Percentiles rank a stretch among this genome's conserved stretches.
These are phyloP conservation scores for Claviceps arundinis DNA, from an alignment of 2,329 filamentous ascomycete species.

Conservation along the genomic window DNA sequence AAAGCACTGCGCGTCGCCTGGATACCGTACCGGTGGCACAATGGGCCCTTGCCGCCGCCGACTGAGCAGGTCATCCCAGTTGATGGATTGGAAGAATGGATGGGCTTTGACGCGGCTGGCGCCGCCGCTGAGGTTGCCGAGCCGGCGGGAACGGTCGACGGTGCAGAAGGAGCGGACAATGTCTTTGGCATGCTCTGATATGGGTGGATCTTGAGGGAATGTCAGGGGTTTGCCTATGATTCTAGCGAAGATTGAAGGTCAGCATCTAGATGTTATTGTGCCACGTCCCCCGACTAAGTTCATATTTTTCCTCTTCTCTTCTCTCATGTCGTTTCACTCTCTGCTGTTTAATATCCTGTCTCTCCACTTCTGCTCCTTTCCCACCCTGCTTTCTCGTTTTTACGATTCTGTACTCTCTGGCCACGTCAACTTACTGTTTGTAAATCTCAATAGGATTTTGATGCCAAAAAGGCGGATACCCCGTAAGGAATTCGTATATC, in stretches of 20 bases:
- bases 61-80: constrained; percentile 61
- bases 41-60: constrained; percentile 57
- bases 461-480: constrained; percentile 79
- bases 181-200: constrained; percentile 57
- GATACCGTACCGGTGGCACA: constrained; percentile 57
- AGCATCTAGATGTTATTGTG: neutral
- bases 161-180: constrained; percentile 67
- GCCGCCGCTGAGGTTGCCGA: constrained; percentile 68
- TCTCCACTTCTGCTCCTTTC: too few species aligned
- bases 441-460: constrained; percentile 80
- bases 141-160: constrained; percentile 61
- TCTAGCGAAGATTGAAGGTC: constrained; percentile 25
- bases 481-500: constrained; percentile 74
- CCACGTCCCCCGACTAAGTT: too few species aligned
- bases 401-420: neutral
- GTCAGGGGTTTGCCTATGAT: constrained; percentile 67
- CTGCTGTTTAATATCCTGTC: too few species aligned
- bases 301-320: neutral
- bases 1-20: constrained; percentile 69
- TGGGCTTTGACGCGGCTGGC: constrained; percentile 60
- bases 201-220: constrained; percentile 53
- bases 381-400: too few species aligned
- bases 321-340: too few species aligned
- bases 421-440: constrained; percentile 43
- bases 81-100: constrained; percentile 58